Base-by-base conservation (phyloP, 2,329 filamentous ascomycete genomes). In the Aspergillus aculeatus region DNA sequence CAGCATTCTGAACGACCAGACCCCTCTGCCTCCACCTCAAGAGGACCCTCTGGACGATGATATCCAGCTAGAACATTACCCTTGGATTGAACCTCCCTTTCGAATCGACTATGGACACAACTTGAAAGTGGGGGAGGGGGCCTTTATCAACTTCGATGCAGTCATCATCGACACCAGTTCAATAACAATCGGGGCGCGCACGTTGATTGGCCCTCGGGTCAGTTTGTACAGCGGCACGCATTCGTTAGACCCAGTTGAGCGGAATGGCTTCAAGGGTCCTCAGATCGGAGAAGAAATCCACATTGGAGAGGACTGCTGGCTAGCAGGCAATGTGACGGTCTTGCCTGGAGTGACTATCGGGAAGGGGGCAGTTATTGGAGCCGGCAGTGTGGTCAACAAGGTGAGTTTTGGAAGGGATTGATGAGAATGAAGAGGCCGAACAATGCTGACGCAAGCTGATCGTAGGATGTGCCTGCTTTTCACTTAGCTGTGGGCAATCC, bases 331-430 rank as follows among this genome's bases (percentile, higher is more conserved):
- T 69, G 86, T 86, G 5, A 85, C 81, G 23, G 84, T 96, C 19
- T 78, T 93, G 48, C 86, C 90, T 0, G 92, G 92, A 0, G 86
- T 96, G 24, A 93, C 84, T 1, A 89, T 96, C 64, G 92, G 92
- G 0, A 81, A 83, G 57, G 91, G 92, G 0, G 82, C 80, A 4
- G 90, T 88, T 0, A 82, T 96, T 61, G 92, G 91, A 1, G 92
- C 92, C 1, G 91, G 89, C 1, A 91, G 88, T 71, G 90, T 96
- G 4, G 91, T 96, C 24, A 95, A 90, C 2, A 95, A 89, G 78
- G 82, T 82, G 65, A 51, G 50, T 35, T 14, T 31, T 35, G 7
- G 7, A 38, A 29, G 6, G 19, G 41, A 16, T 41, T 50, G 10
- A 7, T 21, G 26, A 5, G 26, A 9, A 2, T 2, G 16, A 21